Percentiles rank a stretch among this genome's conserved stretches.
These are phyloP conservation scores for Solanum pennellii DNA, from an alignment of 257 asterid species.

Conservation along the genomic window DNA sequence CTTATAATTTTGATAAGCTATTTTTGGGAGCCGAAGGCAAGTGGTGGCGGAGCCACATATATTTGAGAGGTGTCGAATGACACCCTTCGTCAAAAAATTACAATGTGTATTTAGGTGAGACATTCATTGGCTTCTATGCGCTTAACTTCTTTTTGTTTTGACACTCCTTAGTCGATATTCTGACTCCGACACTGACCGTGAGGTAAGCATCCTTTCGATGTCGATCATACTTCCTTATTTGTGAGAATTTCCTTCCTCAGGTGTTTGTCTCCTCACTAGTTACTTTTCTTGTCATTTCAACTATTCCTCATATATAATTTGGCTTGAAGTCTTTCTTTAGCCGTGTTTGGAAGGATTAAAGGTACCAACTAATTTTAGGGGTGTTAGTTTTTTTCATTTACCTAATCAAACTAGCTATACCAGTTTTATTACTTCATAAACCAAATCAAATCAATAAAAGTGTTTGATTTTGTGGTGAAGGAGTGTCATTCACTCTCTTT, in stretches of 20 bases:
- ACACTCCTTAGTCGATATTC: neutral
- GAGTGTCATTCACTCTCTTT: neutral
- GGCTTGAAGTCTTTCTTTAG: neutral
- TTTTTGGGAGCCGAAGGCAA: neutral
- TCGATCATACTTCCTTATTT: neutral
- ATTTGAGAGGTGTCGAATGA: neutral
- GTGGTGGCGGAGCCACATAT: neutral
- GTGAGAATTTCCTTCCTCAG: neutral
- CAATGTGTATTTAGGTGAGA: neutral
- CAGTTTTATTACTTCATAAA: neutral
- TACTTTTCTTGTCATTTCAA: neutral
- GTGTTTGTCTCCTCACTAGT: neutral
- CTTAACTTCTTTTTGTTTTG: neutral
- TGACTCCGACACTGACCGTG: neutral
- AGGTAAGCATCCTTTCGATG: neutral
- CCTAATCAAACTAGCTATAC: neutral
- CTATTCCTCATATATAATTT: neutral
- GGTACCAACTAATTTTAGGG: fast-evolving
- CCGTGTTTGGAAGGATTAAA: neutral
- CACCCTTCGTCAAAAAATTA: neutral
- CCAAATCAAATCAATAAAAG: neutral
- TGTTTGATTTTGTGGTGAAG: neutral
- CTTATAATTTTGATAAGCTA: neutral
- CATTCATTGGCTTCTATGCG: neutral
- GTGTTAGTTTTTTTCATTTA: neutral